A percentile compares a stretch with the other conserved stretches of the same genome.
These are phyloP conservation scores for Eucalyptus curtisii DNA, from an alignment of 345 rosid genomes.

Conservation along the genomic window DNA sequence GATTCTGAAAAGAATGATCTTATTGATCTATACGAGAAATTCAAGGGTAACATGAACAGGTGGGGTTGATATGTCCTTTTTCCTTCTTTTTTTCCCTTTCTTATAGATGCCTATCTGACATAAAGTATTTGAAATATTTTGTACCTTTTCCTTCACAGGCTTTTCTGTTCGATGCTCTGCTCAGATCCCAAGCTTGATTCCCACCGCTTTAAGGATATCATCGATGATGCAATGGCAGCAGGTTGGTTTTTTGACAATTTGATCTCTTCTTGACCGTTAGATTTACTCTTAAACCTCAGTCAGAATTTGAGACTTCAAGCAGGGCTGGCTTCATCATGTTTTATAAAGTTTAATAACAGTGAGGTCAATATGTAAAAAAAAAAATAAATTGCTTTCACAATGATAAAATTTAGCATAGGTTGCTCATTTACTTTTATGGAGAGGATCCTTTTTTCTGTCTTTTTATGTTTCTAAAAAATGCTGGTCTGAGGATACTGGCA, in stretches of 20 bases:
- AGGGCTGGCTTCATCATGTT: background rate
- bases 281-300: background rate
- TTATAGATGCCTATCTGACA: background rate
- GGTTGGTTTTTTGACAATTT: constrained; percentile 18
- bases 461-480: background rate
- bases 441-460: background rate
- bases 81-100: background rate
- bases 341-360: background rate
- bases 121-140: background rate
- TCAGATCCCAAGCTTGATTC: constrained; percentile 87
- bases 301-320: background rate
- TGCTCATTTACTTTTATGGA: background rate
- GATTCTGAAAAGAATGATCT: constrained; percentile 87
- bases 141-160: constrained; percentile 23
- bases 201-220: constrained; percentile 69
- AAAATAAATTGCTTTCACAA: background rate
- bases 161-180: constrained; percentile 90
- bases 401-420: background rate
- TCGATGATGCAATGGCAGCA: constrained; percentile 59
- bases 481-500: background rate
- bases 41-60: constrained; percentile 80
- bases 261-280: background rate
- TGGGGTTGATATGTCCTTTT: background rate
- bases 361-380: background rate
- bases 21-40: constrained; percentile 52